Base-by-base conservation (phyloP, 106 monocot genomes). In the Allium sativum region DNA sequence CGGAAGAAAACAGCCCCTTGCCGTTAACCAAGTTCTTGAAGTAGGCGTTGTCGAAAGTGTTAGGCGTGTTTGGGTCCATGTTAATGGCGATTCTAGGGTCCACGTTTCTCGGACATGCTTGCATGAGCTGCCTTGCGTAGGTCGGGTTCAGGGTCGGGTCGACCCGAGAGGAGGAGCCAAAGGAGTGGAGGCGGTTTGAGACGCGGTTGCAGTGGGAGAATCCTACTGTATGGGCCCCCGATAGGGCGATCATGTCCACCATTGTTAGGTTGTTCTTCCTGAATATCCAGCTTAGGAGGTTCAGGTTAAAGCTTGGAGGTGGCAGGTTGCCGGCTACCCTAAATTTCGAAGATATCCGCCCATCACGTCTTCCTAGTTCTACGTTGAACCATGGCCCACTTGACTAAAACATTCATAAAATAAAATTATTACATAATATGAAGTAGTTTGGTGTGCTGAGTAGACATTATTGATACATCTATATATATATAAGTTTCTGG, bases 31-130 rank as follows among this genome's bases (percentile, higher is more conserved):
- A 43, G 21, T 75, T 74, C 45, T 47, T 48, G 45, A 45, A 80
- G 11, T 80, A 80, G 17, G 55, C 66, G 40, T 80, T 80, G 42
- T 75, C 79, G 42, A 80, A 75, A 13, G 20, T 41, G 12, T 19
- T 65, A 2, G 73, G 73, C 0, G 58, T 59, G 0, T 7, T 21
- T 0, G 57, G 57, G 4, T 72, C 72, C 55, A 72, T 64, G 45
- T 18, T 64, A 17, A 72, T n/a, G 1, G 71, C 71, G 8, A 64
- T 57, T 12, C 20, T 18, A 4, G 73, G 73, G 53, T 66, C 60
- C 1, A 73, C 59, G 10, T 56, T 56, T 18, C 1, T 4, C 18
- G 73, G 73, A 18, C 73, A 81, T 15, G 44, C 52, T 64, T 78
- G 71, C 72, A 56, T 74, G 40, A 74, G 15, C n/a, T 61, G 59